Conservation (phyloP, 805 yeast genomes). For the Saccharomycopsis fodiens region DNA sequence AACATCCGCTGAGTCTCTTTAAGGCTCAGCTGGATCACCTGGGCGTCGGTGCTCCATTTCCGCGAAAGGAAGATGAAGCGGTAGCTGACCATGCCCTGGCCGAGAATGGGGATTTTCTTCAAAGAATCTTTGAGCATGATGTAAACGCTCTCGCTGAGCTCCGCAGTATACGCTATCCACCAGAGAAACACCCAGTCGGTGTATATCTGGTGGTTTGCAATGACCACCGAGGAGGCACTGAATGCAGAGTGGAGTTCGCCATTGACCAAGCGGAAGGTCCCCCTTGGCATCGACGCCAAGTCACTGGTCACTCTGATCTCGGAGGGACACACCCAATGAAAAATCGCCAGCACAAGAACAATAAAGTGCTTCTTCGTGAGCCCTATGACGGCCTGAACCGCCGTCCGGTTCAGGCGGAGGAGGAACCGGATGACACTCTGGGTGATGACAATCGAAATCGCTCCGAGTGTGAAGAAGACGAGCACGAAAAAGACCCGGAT, state of each 20-base stretch:
- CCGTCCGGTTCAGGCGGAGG: constrained; percentile 26
- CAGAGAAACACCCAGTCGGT: constrained; percentile 90
- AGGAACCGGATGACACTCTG: constrained; percentile 36
- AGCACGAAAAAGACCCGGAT: constrained; percentile 24
- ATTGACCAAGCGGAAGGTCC: constrained; percentile 27
- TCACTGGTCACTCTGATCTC: constrained; percentile 42
- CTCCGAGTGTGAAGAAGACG: constrained; percentile 29
- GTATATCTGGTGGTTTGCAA: constrained; percentile 91
- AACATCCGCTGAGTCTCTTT: not conserved
- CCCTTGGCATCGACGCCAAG: constrained; percentile 27
- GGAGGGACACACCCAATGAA: constrained; percentile 46
- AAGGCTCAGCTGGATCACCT: constrained; percentile 24
- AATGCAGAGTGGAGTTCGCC: constrained; percentile 25
- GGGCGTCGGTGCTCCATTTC: constrained; percentile 76
- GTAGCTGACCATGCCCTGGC: constrained; percentile 77
- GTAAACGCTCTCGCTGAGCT: constrained; percentile 54
- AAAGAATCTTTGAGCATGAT: constrained; percentile 77
- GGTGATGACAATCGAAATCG: constrained; percentile 37
- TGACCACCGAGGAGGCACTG: constrained; percentile 49
- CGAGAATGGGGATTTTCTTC: constrained; percentile 62
- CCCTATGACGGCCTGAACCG: constrained; percentile 33
- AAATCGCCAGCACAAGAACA: constrained; percentile 41
- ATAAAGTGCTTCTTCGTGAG: constrained; percentile 55
- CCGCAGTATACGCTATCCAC: constrained; percentile 71
- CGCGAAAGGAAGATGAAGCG: constrained; percentile 75